phyloP scores from a whole-genome alignment of 495 filamentous ascomycete genomes.

The Podospora appendiculata region DNA sequence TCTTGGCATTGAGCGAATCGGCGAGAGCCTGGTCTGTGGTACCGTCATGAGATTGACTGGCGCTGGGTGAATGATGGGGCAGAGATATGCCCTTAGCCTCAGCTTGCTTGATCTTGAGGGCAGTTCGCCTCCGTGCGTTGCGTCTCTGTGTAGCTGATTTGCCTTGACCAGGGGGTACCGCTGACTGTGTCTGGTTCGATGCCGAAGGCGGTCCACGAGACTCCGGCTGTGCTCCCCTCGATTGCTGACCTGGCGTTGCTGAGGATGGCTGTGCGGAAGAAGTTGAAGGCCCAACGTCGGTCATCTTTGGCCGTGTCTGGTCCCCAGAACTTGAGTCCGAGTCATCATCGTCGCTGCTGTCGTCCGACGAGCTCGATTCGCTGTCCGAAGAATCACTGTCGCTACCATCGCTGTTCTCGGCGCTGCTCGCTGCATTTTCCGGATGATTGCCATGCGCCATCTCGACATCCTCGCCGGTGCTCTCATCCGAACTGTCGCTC shows the following conservation, averaged over 20 bases:
- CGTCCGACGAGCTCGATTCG: slow-evolving; percentile 5
- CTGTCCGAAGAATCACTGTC: slow-evolving; percentile 1
- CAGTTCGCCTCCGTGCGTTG: slow-evolving; percentile 32
- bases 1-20: slow-evolving; percentile 14
- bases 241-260: no score
- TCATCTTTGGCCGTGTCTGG: no score
- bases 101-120: slow-evolving; percentile 15
- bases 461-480: background rate
- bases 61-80: background rate
- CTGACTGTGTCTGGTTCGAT: background rate
- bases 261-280: no score
- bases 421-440: background rate
- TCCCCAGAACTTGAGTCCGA: background rate
- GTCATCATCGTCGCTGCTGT: background rate
- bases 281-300: no score
- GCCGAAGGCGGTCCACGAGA: background rate
- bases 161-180: slow-evolving; percentile 25
- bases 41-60: no score
- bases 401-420: slow-evolving; percentile 3
- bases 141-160: slow-evolving; percentile 30
- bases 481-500: background rate
- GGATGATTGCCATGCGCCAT: background rate
- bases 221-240: no score
- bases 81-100: background rate
- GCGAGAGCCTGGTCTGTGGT: background rate